Conservation (phyloP, 176 grass and related monocot species). For the Oryza officinalis region DNA sequence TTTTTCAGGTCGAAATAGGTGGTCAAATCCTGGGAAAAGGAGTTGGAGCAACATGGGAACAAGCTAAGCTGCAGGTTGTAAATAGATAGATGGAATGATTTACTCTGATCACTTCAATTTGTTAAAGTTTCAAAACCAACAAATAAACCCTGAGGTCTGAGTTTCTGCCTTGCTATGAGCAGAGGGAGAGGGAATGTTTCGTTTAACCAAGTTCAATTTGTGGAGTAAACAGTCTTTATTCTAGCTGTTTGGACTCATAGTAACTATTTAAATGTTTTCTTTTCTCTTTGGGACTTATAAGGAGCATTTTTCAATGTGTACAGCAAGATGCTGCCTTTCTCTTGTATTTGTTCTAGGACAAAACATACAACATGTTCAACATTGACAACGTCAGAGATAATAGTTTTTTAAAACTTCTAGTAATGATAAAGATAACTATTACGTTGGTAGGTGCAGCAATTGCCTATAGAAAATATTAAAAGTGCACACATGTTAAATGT, state of each 20-base stretch:
- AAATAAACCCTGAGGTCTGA: neutral
- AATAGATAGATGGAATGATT: neutral
- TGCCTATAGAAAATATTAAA: neutral
- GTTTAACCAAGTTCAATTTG: neutral
- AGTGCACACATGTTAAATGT: neutral
- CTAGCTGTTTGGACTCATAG: neutral
- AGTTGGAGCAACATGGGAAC: conserved; percentile 75
- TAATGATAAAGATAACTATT: neutral
- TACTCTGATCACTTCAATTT: conserved; percentile 13
- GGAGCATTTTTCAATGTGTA: neutral
- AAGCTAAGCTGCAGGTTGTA: conserved; percentile 77
- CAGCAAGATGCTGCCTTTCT: neutral
- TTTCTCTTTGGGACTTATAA: neutral
- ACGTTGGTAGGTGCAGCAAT: neutral
- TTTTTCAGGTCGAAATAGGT: conserved; percentile 73
- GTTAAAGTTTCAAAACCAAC: conserved; percentile 18
- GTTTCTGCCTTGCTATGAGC: conserved; percentile 20
- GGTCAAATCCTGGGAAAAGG: conserved; percentile 61
- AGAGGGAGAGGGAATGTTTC: neutral
- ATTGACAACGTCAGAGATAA: neutral
- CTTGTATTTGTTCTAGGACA: neutral
- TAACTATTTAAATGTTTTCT: neutral
- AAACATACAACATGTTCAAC: neutral
- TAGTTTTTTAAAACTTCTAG: neutral
- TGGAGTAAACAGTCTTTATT: neutral